These are phyloP conservation scores for Chrysoporthe puriensis DNA, from an alignment of 2,329 filamentous ascomycete species.

Conservation along the genomic window DNA sequence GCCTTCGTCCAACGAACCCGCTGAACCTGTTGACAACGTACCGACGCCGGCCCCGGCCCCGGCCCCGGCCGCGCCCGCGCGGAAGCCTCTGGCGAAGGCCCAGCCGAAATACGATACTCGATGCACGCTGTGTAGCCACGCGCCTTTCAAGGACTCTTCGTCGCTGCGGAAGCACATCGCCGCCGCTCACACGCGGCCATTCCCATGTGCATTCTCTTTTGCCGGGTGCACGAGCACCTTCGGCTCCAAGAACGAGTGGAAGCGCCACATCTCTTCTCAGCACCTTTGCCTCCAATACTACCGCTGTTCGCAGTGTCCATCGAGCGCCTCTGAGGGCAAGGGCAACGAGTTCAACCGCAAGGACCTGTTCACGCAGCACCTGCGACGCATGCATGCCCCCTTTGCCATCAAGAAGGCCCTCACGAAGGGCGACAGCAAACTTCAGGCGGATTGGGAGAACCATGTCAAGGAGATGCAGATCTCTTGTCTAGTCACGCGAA, in stretches of 20 bases:
- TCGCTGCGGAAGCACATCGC: conserved; percentile 69
- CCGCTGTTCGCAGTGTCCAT: conserved; percentile 64
- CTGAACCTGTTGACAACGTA: conserved; percentile 49
- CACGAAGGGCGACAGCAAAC: conserved; percentile 60
- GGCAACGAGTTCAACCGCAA: conserved; percentile 87
- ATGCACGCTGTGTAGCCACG: conserved; percentile 64
- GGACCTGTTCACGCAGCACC: conserved; percentile 92
- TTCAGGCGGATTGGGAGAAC: conserved; percentile 65
- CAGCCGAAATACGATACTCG: conserved; percentile 62
- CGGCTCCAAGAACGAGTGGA: conserved; percentile 96
- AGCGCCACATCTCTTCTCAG: conserved; percentile 88
- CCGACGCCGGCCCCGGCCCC: conserved; percentile 42
- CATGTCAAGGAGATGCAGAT: conserved; percentile 72
- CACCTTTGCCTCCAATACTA: conserved; percentile 76
- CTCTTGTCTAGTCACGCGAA: conserved; percentile 72
- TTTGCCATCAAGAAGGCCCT: conserved; percentile 63
- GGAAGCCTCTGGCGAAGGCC: conserved; percentile 53
- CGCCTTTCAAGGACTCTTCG: conserved; percentile 69
- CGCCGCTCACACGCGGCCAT: conserved; percentile 71
- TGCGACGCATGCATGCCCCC: conserved; percentile 89
- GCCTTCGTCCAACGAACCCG: conserved; percentile 44
- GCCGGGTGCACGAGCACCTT: conserved; percentile 86
- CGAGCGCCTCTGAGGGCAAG: conserved; percentile 57
- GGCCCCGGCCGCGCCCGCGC: conserved; percentile 41
- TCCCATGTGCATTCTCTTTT: conserved; percentile 82